Base-by-base conservation (phyloP, 164 flowering plant species). In the Nymphaea colorata region DNA sequence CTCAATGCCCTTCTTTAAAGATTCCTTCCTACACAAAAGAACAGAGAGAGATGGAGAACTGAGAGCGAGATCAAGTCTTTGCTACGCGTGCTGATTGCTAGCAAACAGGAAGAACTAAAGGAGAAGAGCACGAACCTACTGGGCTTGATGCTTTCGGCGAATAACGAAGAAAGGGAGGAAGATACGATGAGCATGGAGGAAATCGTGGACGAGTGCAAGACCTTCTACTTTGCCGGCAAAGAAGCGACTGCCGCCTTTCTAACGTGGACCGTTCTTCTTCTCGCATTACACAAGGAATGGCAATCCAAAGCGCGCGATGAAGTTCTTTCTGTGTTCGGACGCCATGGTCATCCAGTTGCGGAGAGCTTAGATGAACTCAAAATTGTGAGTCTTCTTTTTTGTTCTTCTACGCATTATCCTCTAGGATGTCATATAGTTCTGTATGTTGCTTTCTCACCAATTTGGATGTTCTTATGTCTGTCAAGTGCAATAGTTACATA, bases 11-110 rank as follows among this genome's bases (percentile, higher is more conserved):
- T 47, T 47, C 55, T 4, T 47, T 47, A 12, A 47, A 87, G 87
- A 76, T 87, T 82, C 60, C 59, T 87, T 66, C 96, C 91, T 2
- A 86, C 93, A 0, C 80, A 77, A 77, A 80, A 76, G 62, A 87
- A 87, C 75, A 78, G 75, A 68, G 76, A 73, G 72, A 83, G 84
- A 72, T 70, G 88, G 87, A 81, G 71, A 64, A 44, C 87, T 41
- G 90, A 87, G 71, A 79, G 78, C 65, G 84, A 87, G 73, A 81
- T 75, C 7, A 75, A 82, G 11, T 74, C 80, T 4, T 76, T 81
- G 3, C 61, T 89, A 25, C 47, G 73, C 59, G 73, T 2, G 42
- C 68, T 84, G 74, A 83, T 87, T 3, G 51, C 67, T 63, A 70
- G 10, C 3, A 79, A 71, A 59, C 6, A 36, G 41, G 64, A 66